Evolutionary conservation across 495 filamentous ascomycete species (phyloP).

Genomic region (Talaromyces nanjingensis): DNA sequence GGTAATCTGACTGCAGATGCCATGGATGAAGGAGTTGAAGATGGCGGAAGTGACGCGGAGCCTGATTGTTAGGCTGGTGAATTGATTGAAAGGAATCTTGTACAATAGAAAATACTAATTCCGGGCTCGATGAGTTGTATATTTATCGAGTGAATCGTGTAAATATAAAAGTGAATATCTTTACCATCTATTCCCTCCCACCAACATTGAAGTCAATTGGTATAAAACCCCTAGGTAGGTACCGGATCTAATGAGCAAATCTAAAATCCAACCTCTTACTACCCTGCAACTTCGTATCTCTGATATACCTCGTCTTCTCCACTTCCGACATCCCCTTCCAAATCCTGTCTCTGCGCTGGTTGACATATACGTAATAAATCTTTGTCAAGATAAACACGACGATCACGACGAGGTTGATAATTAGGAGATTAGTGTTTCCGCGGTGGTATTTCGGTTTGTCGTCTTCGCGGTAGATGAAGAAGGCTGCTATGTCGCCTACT

Average conservation of each 20-base stretch:
- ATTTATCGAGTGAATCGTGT: not conserved
- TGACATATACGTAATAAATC: conserved; percentile 28
- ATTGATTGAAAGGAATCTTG: not conserved
- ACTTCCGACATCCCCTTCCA: conserved; percentile 30
- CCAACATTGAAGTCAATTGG: not conserved
- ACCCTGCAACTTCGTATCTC: conserved; percentile 24
- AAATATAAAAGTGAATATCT: not conserved
- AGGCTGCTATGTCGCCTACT: conserved; percentile 40
- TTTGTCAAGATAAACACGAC: conserved; percentile 24
- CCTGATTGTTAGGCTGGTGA: not conserved
- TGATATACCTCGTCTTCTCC: conserved; percentile 19
- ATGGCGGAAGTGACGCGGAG: conserved; percentile 24
- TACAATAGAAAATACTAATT: not conserved
- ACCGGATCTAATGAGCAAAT: conserved; percentile 20
- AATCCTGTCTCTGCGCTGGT: conserved; percentile 19
- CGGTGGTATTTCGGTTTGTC: conserved; percentile 44
- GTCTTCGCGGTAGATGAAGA: conserved; percentile 49
- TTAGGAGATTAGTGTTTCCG: conserved; percentile 44
- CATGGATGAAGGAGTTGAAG: conserved; percentile 33
- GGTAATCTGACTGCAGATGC: conserved; percentile 40
- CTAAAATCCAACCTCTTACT: conserved; percentile 34
- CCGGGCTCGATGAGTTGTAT: not conserved
- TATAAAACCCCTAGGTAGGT: too few relatives aligned
- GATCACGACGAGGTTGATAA: conserved; percentile 35
- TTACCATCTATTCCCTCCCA: not conserved